phyloP scores from a whole-genome alignment of 768 basidiomycete species.

The Xerocomus brunneocitrinus region DNA sequence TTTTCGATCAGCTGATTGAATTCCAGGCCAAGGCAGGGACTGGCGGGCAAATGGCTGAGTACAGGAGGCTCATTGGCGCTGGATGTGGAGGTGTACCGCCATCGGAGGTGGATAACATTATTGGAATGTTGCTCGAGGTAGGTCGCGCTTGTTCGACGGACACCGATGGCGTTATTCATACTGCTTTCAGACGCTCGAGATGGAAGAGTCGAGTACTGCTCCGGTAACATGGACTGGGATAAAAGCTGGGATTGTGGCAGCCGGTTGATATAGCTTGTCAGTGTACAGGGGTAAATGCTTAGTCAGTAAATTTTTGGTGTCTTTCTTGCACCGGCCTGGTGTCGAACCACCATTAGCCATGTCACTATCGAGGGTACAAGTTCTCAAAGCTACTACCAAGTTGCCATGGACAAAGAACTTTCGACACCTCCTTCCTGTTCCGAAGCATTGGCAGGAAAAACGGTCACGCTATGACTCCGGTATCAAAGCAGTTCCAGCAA shows the following conservation, averaged over 20 bases:
- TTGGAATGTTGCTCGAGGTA: conserved; percentile 83
- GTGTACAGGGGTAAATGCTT: conserved; percentile 12
- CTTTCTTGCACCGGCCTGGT: background rate
- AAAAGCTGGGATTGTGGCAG: conserved; percentile 21
- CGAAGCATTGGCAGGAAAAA: conserved; percentile 49
- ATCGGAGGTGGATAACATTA: conserved; percentile 82
- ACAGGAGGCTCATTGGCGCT: conserved; percentile 81
- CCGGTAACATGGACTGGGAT: conserved; percentile 38
- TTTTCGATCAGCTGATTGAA: conserved; percentile 71
- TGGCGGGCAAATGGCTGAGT: conserved; percentile 83
- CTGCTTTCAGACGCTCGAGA: conserved; percentile 62
- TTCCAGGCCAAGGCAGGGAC: conserved; percentile 91
- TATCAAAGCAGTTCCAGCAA: conserved; percentile 52
- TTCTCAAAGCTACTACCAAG: conserved; percentile 46
- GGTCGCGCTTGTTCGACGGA: conserved; percentile 12
- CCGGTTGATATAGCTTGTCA: conserved; percentile 10
- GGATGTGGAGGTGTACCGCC: conserved; percentile 85
- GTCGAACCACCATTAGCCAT: conserved; percentile 8
- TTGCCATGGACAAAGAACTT: conserved; percentile 61
- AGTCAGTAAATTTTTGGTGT: conserved; percentile 13
- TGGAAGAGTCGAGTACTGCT: conserved; percentile 70
- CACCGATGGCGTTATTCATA: conserved; percentile 1
- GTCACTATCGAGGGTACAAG: conserved; percentile 33
- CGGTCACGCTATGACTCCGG: conserved; percentile 38
- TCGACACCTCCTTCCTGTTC: conserved; percentile 58